Percentiles rank a stretch among this genome's conserved stretches.
Evolutionary conservation across 768 basidiomycete species (phyloP).

Genomic region (Psilocybe tampanensis): DNA sequence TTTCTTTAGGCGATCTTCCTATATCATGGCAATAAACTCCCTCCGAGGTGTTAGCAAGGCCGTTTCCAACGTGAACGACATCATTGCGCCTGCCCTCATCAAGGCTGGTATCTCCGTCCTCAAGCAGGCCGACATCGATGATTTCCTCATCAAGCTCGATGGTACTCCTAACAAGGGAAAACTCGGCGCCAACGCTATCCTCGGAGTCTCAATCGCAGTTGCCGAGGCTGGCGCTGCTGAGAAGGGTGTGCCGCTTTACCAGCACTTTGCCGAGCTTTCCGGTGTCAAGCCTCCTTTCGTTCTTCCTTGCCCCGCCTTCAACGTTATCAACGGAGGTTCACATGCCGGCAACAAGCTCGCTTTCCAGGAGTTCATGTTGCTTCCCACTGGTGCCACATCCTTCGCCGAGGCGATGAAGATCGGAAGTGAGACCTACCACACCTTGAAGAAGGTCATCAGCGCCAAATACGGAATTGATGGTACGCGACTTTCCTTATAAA

Average conservation of each 20-base stretch:
- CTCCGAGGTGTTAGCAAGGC: conserved; percentile 87
- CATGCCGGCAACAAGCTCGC: conserved; percentile 99
- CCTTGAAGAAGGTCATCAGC: conserved; percentile 98
- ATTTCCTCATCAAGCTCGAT: conserved; percentile 97
- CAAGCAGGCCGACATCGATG: conserved; percentile 93
- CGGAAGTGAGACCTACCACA: conserved; percentile 97
- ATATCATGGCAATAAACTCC: conserved; percentile 12
- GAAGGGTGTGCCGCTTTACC: conserved; percentile 94
- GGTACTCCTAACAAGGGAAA: conserved; percentile 99
- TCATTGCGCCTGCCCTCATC: conserved; percentile 89
- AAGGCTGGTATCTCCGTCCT: conserved; percentile 82
- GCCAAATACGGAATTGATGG: conserved; percentile 99
- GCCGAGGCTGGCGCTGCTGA: conserved; percentile 92
- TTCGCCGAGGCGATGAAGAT: conserved; percentile 99
- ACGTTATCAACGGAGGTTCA: conserved; percentile 99
- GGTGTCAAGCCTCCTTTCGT: conserved; percentile 94
- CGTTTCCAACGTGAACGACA: conserved; percentile 89
- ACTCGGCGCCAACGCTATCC: conserved; percentile 98
- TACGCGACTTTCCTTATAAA: conserved; percentile 32
- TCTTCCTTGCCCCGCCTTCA: conserved; percentile 93
- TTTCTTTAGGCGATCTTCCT: not conserved
- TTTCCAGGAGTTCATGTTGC: conserved; percentile 99
- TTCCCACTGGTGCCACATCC: conserved; percentile 87
- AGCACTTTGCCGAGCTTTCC: conserved; percentile 94
- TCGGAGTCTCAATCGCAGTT: conserved; percentile 96